phyloP scores from a whole-genome alignment of 768 basidiomycete species.

The Tubosaeta brunneosetosa region DNA sequence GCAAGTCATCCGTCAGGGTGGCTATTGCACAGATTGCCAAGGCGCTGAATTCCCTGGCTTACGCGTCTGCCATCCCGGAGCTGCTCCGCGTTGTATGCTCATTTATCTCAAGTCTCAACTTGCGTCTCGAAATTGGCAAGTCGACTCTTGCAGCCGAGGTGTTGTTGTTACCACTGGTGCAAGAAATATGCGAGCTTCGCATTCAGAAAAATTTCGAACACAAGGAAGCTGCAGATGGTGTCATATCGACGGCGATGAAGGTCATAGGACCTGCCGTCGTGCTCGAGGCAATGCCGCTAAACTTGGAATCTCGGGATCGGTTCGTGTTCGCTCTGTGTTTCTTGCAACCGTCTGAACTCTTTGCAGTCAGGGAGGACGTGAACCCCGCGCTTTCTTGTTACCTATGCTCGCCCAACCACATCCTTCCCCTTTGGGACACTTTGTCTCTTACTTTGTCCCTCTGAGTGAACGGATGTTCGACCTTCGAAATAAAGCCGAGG shows the following conservation, averaged over 20 bases:
- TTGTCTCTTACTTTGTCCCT: constrained; percentile 87
- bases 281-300: constrained; percentile 72
- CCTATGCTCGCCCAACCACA: constrained; percentile 82
- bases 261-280: constrained; percentile 81
- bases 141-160: constrained; percentile 60
- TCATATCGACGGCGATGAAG: constrained; percentile 76
- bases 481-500: constrained; percentile 74
- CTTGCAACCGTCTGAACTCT: constrained; percentile 2
- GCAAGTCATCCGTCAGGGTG: constrained; percentile 53
- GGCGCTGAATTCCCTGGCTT: constrained; percentile 68
- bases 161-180: constrained; percentile 65
- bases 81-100: constrained; percentile 70
- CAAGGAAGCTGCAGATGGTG: constrained; percentile 80
- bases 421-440: constrained; percentile 77
- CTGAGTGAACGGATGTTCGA: constrained; percentile 92
- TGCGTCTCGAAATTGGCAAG: constrained; percentile 38
- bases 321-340: constrained; percentile 34
- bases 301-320: constrained; percentile 78
- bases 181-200: constrained; percentile 69
- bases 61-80: constrained; percentile 74
- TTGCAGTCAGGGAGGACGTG: constrained; percentile 60
- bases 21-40: constrained; percentile 61
- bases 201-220: constrained; percentile 81
- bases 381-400: constrained; percentile 88
- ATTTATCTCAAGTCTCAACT: constrained; percentile 57